A percentile compares a stretch with the other conserved stretches of the same genome.
Conservation (phyloP, 2,329 filamentous ascomycete species). For the Beauveria pseudobassiana region DNA sequence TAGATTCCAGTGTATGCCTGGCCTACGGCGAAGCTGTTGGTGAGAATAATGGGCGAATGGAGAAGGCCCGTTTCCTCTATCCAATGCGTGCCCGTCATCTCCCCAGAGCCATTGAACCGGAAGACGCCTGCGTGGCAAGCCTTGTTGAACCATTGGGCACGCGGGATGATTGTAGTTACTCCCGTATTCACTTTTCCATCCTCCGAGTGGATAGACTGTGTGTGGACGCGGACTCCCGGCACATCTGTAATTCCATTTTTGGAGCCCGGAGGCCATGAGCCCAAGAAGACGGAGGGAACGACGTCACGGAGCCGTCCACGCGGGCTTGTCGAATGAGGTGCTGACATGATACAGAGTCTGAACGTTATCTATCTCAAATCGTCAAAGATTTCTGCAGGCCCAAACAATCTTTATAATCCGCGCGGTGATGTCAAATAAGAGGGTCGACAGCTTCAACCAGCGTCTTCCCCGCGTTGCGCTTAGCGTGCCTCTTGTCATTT, state of each 20-base stretch:
- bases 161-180: slow-evolving; percentile 36
- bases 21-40: slow-evolving; percentile 47
- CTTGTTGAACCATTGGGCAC: slow-evolving; percentile 30
- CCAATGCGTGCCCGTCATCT: slow-evolving; percentile 51
- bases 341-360: neutral
- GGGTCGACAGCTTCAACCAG: neutral
- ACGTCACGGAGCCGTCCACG: slow-evolving; percentile 28
- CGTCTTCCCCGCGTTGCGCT: neutral
- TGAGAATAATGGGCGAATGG: slow-evolving; percentile 47
- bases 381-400: neutral
- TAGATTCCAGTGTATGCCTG: slow-evolving; percentile 49
- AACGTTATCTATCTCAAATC: neutral
- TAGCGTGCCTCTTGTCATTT: neutral
- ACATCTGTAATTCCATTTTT: slow-evolving; percentile 38
- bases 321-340: neutral
- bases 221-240: slow-evolving; percentile 33
- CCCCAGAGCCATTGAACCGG: slow-evolving; percentile 51
- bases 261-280: slow-evolving; percentile 29
- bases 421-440: neutral
- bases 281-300: slow-evolving; percentile 30
- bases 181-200: slow-evolving; percentile 32
- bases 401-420: neutral
- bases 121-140: slow-evolving; percentile 38
- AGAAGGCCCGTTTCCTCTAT: slow-evolving; percentile 50
- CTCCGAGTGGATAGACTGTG: slow-evolving; percentile 27